phyloP scores from a whole-genome alignment of 345 rosid species.

The Tarenaya hassleriana region DNA sequence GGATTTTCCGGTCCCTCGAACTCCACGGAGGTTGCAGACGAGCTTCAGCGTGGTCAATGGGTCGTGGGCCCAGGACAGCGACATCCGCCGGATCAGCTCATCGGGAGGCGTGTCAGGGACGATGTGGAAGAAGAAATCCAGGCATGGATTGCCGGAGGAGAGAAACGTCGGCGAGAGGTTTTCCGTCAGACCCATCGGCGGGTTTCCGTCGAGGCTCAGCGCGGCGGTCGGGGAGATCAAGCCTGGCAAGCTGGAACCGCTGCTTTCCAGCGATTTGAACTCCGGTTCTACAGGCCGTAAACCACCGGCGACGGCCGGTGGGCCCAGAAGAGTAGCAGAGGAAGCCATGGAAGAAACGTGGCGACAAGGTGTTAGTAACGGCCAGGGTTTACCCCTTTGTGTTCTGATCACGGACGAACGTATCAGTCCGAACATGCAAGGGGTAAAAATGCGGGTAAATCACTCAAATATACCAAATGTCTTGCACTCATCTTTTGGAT shows the following conservation, averaged over 20 bases:
- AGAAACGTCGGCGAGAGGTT: slow-evolving; percentile 39
- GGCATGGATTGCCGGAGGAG: slow-evolving; percentile 49
- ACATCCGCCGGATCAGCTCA: slow-evolving; percentile 25
- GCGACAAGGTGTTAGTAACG: background rate
- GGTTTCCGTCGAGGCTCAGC: slow-evolving; percentile 14
- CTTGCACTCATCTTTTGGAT: no score
- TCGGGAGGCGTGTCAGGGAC: slow-evolving; percentile 41
- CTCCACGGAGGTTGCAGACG: slow-evolving; percentile 57
- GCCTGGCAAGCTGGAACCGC: slow-evolving; percentile 10
- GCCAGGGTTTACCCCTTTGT: no score
- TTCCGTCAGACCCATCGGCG: slow-evolving; percentile 38
- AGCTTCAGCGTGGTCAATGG: slow-evolving; percentile 53
- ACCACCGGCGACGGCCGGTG: slow-evolving; percentile 17
- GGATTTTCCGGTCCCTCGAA: slow-evolving; percentile 60
- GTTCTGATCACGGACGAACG: no score
- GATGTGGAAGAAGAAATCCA: slow-evolving; percentile 61
- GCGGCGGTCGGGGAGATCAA: slow-evolving; percentile 10
- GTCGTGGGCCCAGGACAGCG: slow-evolving; percentile 40
- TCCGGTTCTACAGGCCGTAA: background rate
- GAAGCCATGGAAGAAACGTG: slow-evolving; percentile 25
- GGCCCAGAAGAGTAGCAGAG: slow-evolving; percentile 24
- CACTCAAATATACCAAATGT: no score
- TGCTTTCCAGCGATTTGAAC: background rate
- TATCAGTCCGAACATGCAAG: no score
- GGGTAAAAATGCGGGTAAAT: no score